Base-by-base conservation (phyloP, 306 rosid genomes). In the cucumber (Cucumis sativus) region DNA sequence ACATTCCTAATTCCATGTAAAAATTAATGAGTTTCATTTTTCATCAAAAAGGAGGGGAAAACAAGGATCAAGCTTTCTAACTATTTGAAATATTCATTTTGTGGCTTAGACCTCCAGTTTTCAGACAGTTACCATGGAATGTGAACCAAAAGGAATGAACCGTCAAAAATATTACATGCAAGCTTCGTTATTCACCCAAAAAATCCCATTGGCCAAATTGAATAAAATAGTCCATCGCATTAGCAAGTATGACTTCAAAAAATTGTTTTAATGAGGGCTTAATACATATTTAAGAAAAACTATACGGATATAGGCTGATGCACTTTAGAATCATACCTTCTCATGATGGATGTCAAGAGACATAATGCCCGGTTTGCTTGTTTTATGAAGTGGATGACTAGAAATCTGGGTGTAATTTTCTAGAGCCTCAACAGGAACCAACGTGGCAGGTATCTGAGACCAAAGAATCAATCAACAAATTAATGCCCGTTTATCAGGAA, bases 351-450 rank as follows among this genome's bases (percentile, higher is more conserved):
- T 85, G 81, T 96, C 99, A 73, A 96, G 84, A 71, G 93, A 89
- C 79, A 73, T 63, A 85, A 96, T 88, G 68, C 99, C 99, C 52
- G 96, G 99, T 83, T 92, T 96, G 92, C 72, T 96, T 17, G 99
- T 96, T 87, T 91, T 96, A 83, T 96, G 97, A 74, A 96, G 88
- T 68, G 99, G 99, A 45, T 96, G 99, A 72, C 99, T 96, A 76
- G 99, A 92, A 83, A 92, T 96, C 83, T 92, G 99, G 47, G 97
- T 96, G 81, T 91, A 96, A 75, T 89, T 84, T 84, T 89, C 99
- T 62, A 96, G 6, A 79, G 87, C 91, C 20, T 91, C 98, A 88
- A 88, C 57, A 41, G 98, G 82, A 81, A 97, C 93, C 94, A 96
- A 84, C 1, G 94, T 87, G 65, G 97, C 79, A 70, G 98, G 87